Base-by-base conservation (phyloP, 371 early-diverging fungal genomes). In the Mortierella sp. region DNA sequence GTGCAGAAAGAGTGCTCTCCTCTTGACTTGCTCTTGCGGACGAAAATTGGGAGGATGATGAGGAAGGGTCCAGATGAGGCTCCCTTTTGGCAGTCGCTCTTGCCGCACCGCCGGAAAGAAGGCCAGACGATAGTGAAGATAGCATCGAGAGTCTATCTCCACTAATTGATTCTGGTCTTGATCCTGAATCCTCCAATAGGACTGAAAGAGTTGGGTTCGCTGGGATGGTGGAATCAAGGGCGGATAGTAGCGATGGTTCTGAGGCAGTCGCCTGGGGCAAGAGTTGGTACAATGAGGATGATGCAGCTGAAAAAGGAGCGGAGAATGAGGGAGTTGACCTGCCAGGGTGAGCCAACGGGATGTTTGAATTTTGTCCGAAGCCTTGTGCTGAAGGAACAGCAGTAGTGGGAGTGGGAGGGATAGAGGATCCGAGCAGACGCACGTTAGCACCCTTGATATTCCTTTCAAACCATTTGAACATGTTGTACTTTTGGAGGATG, bases 401-500 rank as follows among this genome's bases (percentile, higher is more conserved):
- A 5, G 59, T 48, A n/a, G 57, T 40, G 1, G 67, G 68, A 24
- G 61, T 36, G 1, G 59, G 45, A 7, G 57, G 52, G n/a, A 60
- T 10, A 43, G 62, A 41, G 22, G 62, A 63, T 3, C 73, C 75
- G 10, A 82, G 48, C 19, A 83, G 40, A 7, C 82, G 74, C 11
- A 63, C 84, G 59, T 84, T 84, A 43, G 76, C 83, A 4, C 86
- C 86, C 43, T 87, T 87, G 60, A 90, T 40, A 61, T 83, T 84
- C 4, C 86, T 78, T 62, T 90, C 90, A 32, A 90, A 55, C 89
- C 88, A 87, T 62, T 90, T 90, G 41, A 82, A 41, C 19, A 87
- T 58, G 63, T 87, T 89, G 80, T 86, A 90, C 69, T 86, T 88
- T 83, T 90, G 90, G 16, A 90, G 84, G 50, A 85, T 76, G 67